Evolutionary conservation across 164 flowering plant species (phyloP).

Genomic region (Macadamia tetraphylla): DNA sequence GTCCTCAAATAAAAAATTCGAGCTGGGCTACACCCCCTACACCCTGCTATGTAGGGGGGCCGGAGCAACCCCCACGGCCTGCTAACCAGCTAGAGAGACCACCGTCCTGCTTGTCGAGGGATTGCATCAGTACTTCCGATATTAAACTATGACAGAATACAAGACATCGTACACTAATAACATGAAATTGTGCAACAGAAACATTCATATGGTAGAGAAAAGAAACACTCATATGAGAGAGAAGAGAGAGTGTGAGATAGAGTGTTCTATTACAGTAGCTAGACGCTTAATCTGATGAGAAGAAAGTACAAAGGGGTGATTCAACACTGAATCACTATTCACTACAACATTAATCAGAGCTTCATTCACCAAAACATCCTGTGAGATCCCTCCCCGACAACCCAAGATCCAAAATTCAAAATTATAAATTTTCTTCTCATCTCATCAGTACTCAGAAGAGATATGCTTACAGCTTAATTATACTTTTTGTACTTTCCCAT

Average conservation of each 20-base stretch:
- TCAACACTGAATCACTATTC: not conserved
- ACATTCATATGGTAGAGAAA: no score
- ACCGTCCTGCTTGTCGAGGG: no score
- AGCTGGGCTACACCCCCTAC: no score
- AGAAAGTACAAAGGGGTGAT: not conserved
- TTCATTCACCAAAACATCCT: not conserved
- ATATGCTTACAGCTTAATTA: slow-evolving; percentile 5
- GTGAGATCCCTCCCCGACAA: not conserved
- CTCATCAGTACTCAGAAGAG: not conserved
- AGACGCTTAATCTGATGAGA: not conserved
- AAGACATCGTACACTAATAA: no score
- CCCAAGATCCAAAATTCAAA: not conserved
- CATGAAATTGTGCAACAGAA: no score
- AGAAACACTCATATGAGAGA: no score
- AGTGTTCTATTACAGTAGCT: not conserved
- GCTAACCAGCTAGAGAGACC: no score
- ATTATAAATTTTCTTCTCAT: not conserved
- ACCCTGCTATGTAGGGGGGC: no score
- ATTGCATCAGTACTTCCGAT: no score
- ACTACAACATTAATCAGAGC: not conserved
- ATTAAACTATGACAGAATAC: no score
- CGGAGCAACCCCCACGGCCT: no score
- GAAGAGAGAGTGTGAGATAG: not conserved
- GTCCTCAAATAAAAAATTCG: no score
- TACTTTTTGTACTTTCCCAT: slow-evolving; percentile 13